These are phyloP conservation scores for Nakazawaea anatomiae DNA, from an alignment of 805 yeast species.

Conservation along the genomic window DNA sequence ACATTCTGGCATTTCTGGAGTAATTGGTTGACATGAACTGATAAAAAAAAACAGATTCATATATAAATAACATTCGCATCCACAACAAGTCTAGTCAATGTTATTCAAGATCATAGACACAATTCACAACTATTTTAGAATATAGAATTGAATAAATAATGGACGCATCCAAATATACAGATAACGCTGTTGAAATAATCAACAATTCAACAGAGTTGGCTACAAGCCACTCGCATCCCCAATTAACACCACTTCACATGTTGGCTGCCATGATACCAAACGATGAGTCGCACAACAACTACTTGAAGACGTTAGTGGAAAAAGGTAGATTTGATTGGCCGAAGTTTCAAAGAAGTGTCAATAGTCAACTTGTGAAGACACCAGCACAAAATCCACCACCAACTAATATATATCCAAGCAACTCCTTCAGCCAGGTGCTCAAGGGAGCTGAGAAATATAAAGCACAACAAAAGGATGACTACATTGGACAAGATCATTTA, in stretches of 20 bases:
- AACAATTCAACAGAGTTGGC: conserved; percentile 80
- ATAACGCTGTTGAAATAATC: conserved; percentile 80
- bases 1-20: neutral
- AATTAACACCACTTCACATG: conserved; percentile 81
- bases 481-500: conserved; percentile 91
- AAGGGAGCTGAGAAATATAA: conserved; percentile 72
- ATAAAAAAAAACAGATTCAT: neutral
- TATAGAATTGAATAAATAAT: conserved; percentile 19
- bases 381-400: conserved; percentile 93
- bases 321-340: conserved; percentile 88
- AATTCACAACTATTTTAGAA: no score
- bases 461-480: conserved; percentile 84
- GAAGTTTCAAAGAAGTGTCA: conserved; percentile 70
- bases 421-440: conserved; percentile 70
- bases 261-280: conserved; percentile 84
- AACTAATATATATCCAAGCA: conserved; percentile 66
- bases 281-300: conserved; percentile 46
- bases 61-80: neutral
- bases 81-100: no score
- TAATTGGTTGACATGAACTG: neutral
- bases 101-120: no score
- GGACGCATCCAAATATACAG: conserved; percentile 83
- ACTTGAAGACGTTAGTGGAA: conserved; percentile 76
- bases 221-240: conserved; percentile 76
- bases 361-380: conserved; percentile 72